phyloP scores from a whole-genome alignment of 345 rosid species.

The Balakata baccata region DNA sequence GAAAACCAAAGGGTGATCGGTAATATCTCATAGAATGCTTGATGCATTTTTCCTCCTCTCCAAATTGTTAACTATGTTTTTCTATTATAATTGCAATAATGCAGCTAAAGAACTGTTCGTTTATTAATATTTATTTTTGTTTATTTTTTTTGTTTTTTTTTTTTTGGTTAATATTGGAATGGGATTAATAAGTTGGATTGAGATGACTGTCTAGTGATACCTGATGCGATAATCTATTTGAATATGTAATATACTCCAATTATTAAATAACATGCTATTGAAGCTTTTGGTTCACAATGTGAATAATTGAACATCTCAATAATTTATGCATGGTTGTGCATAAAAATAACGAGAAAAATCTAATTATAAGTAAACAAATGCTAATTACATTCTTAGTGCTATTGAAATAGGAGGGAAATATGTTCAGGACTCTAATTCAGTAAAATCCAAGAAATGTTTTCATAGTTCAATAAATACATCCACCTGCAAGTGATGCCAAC shows the following conservation, averaged over 20 bases:
- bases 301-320: background rate
- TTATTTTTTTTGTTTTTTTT: too few relatives aligned
- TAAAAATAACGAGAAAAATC: background rate
- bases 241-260: background rate
- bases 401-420: background rate
- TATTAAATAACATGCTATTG: background rate
- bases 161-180: background rate
- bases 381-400: background rate
- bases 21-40: conserved; percentile 8
- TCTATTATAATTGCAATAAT: background rate
- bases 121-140: background rate
- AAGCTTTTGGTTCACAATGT: background rate
- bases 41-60: background rate
- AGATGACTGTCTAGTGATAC: background rate
- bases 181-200: background rate
- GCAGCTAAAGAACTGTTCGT: background rate
- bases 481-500: background rate
- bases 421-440: background rate
- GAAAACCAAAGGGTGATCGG: conserved; percentile 91
- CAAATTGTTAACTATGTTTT: background rate
- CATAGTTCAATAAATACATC: background rate
- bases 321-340: background rate
- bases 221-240: background rate
- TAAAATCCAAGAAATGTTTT: background rate
- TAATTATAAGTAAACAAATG: background rate